A percentile compares a stretch with the other conserved stretches of the same genome.
These are phyloP conservation scores for Acaromyces ingoldii DNA, from an alignment of 1,284 basidiomycete genomes.

Conservation along the genomic window DNA sequence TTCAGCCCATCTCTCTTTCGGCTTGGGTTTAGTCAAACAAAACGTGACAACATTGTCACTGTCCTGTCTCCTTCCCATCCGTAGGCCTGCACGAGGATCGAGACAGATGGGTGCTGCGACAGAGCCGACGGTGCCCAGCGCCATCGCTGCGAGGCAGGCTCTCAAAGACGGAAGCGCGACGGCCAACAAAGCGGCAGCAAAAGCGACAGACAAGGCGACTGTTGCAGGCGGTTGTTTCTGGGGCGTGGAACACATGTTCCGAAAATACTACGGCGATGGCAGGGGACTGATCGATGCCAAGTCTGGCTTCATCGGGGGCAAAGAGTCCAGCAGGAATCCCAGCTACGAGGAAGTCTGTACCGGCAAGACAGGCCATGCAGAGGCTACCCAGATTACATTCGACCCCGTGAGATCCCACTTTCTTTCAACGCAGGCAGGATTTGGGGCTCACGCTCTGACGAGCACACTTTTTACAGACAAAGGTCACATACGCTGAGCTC, in stretches of 20 bases:
- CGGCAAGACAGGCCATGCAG: constrained; percentile 83
- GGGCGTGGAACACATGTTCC: constrained; percentile 46
- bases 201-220: constrained; percentile 18
- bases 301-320: constrained; percentile 46
- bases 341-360: constrained; percentile 66
- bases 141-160: too few species aligned
- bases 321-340: constrained; percentile 43
- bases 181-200: neutral
- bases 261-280: constrained; percentile 43
- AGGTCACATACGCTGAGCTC: constrained; percentile 74
- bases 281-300: constrained; percentile 43
- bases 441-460: too few species aligned
- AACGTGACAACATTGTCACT: too few species aligned
- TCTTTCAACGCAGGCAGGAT: too few species aligned
- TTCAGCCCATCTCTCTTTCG: too few species aligned
- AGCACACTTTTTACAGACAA: constrained; percentile 27
- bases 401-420: constrained; percentile 59
- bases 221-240: constrained; percentile 46
- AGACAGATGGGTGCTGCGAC: too few species aligned
- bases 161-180: neutral
- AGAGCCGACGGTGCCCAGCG: too few species aligned
- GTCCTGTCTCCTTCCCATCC: too few species aligned
- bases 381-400: constrained; percentile 79
- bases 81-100: too few species aligned
- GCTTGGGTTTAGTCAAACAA: too few species aligned